These are phyloP conservation scores for Durusdinium trenchii DNA, from an alignment of 73 alveolate species.

Conservation along the genomic window DNA sequence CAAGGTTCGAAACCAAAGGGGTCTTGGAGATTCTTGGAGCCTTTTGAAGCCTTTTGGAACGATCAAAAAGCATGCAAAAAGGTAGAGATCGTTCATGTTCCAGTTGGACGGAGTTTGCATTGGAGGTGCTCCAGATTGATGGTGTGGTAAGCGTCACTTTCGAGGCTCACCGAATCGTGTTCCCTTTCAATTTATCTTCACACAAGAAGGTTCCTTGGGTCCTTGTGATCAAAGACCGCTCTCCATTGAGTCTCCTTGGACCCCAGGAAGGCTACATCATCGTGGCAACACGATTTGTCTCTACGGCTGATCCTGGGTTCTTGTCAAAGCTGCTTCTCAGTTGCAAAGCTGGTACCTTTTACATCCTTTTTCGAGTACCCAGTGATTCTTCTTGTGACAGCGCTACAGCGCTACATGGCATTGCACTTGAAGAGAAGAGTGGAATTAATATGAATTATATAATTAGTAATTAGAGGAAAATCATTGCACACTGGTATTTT, in stretches of 20 bases:
- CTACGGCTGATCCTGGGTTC: conserved; percentile 29
- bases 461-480: too few relatives aligned
- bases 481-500: too few relatives aligned
- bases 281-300: conserved; percentile 25
- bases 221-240: not conserved
- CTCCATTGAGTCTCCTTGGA: not conserved
- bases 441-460: too few relatives aligned
- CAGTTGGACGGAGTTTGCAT: not conserved
- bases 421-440: too few relatives aligned
- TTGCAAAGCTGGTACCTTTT: not conserved
- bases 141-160: conserved; percentile 68
- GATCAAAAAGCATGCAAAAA: too few relatives aligned
- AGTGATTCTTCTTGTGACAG: too few relatives aligned
- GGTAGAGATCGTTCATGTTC: too few relatives aligned
- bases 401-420: too few relatives aligned
- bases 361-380: too few relatives aligned
- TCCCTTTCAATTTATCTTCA: not conserved
- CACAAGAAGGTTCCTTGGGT: not conserved
- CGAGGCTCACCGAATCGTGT: conserved; percentile 4
- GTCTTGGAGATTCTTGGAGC: too few relatives aligned
- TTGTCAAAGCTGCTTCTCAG: conserved; percentile 48
- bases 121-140: conserved; percentile 29
- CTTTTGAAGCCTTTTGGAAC: too few relatives aligned
- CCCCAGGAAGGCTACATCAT: conserved; percentile 46
- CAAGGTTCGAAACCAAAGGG: too few relatives aligned